Evolutionary conservation across 164 flowering plant species (phyloP), one percentile per base, ranked within the genome.

Genomic region (Magnolia changhungtana): DNA sequence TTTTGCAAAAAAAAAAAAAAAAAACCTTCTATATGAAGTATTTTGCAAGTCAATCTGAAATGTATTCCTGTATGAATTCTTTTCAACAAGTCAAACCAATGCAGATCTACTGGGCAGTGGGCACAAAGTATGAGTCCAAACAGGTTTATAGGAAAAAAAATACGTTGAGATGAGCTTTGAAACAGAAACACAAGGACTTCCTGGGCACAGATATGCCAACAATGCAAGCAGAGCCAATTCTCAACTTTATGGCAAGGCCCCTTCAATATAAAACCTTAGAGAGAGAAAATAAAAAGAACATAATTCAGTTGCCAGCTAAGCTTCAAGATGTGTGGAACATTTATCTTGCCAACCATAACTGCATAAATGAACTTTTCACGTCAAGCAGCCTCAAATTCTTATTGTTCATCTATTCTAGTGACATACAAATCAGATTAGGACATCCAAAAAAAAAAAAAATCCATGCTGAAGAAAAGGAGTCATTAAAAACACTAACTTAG

Each of bases 311-410:
- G 18, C 61, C 61, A 55, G 16, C 45, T 37, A 37, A 37, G 45
- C 45, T 37, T 37, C 45, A 5, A 37, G 45, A 55, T 55, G 61
- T 16, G 18, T 55, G 18, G 16, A 55, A 5, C 11, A 55, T 45
- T 74, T 4, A 67, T 24, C 74, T 74, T 85, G 93, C 99, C 98
- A 73, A 94, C 94, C 91, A 96, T 91, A 64, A 94, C 85, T 75
- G 91, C 97, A 75, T 89, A 87, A 11, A 93, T 97, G 74, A 96
- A 86, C 82, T 92, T 90, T 52, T 96, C 95, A 78, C 95, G 94
- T 14, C 90, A 86, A 66, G 84, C 89, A 74, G 92, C 96, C 86
- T 92, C 97, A 71, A 72, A 81, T 76, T 82, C 80, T 75, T 91
- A 89, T 69, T 85, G 84, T 80, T 91, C 97, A 76, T 87, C 89